Base-by-base conservation (phyloP, 768 basidiomycete genomes). In the Hygrophorus russula region DNA sequence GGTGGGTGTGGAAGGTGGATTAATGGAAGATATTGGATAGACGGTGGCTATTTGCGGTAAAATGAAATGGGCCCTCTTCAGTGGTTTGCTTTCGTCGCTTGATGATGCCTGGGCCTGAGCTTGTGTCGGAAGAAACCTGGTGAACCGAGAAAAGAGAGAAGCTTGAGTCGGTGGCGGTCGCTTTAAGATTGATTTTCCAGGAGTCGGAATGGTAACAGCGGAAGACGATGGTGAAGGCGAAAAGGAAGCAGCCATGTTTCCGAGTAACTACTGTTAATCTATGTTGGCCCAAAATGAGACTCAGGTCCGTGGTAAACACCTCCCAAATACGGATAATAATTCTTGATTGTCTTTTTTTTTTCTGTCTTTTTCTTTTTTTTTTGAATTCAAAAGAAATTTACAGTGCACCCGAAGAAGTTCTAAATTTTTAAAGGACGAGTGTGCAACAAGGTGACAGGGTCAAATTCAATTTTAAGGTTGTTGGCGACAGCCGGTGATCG, bases 11-110 rank as follows among this genome's bases (percentile, higher is more conserved):
- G 78, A 85, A 1, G 93, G 93, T 5, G 94, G 87, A 41, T 84
- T 84, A 12, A 80, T 53, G 1, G 82, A 78, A 19, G 83, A 85
- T 58, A 97, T 93, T 0, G 92, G 91, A 59, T 98, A 97, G 27
- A 92, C 78, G 17, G 85, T 86, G 27, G 78, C 80, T 52, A 96
- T 74, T 51, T 85, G 74, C 0, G 88, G 88, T 10, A 96, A 67
- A 50, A 94, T 86, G 57, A 97, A 97, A 53, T 94, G 87, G 0
- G 93, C 96, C 39, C 87, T 66, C 56, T 87, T 90, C 49, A 94
- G 70, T 9, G 86, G 76, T 53, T 71, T 76, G 29, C 62, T 59
- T 36, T 75, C 67, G 54, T 76, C 75, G 39, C 60, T 50, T 8
- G 50, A 31, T 20, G 53, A 47, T n/a, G 57, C 42, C 18, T 51